Evolutionary conservation across 2,329 filamentous ascomycete species (phyloP), one percentile per base, ranked within the genome.

Genomic region (Drechslerella coelobrocha): DNA sequence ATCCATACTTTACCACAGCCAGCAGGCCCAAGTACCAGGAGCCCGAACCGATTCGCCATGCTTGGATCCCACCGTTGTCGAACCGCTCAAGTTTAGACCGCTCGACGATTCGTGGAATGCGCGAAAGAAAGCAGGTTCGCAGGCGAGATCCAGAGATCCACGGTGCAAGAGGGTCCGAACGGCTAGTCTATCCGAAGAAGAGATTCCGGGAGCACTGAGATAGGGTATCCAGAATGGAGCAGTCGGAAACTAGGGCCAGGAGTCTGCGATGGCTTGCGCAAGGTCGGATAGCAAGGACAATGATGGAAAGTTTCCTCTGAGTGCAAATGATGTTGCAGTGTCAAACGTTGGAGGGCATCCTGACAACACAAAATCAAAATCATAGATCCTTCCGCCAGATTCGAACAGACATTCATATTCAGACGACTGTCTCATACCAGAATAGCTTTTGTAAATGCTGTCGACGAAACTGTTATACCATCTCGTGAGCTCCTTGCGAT

Each of bases 11-110:
- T 99, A 81, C 94, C 94, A 21, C 92, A 92, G 75, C 92, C 94
- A 19, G 94, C 93, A 71, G 93, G 94, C 79, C 94, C 94, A 89
- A 97, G 96, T 72, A 97, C 88, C 80, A 97, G 88, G 74, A 91
- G 88, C 57, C 94, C 94, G 78, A 92, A 97, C 80, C 97, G 96
- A 80, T 90, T 93, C 91, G 68, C 34, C 68, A 72, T 72, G 9
- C 17, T 53, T n/a, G 37, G 19, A 21, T 26, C 48, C 37, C 34
- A 19, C 95, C 12, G 6, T 23, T 23, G 23, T 43, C 45, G 21
- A 41, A 27, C 21, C 7, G 3, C 37, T 48, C n/a, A 27, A 31
- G 41, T 9, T 54, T 34, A 23, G 51, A 62, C 37, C 47, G 27
- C 34, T 24, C 9, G 12, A 19, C n/a, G 43, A 47, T 34, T 45